phyloP scores from a whole-genome alignment of 306 rosid genomes.

The Cucurbita ficifolia region DNA sequence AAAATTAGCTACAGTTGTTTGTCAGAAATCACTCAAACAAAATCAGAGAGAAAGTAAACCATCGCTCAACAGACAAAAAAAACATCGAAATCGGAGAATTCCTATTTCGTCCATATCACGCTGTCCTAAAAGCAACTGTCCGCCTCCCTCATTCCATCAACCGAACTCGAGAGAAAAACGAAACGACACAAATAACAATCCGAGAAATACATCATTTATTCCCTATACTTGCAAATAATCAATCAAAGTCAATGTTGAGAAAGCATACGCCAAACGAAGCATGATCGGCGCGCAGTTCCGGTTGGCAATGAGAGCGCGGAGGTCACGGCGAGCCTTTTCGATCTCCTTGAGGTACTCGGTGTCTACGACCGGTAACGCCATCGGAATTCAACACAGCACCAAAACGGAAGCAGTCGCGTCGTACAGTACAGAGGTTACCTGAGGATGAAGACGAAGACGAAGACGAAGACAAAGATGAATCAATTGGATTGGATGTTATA shows the following conservation, averaged over 20 bases:
- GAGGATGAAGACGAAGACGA: neutral
- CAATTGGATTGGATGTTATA: neutral
- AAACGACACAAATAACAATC: neutral
- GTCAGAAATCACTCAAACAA: neutral
- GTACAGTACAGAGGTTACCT: neutral
- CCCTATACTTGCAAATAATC: neutral
- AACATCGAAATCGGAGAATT: neutral
- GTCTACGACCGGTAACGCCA: conserved; percentile 69
- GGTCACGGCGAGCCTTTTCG: conserved; percentile 84
- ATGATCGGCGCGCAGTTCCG: conserved; percentile 79
- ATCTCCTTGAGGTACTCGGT: conserved; percentile 54
- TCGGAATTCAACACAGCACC: conserved; percentile 8
- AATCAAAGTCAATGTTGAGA: neutral
- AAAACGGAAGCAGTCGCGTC: neutral
- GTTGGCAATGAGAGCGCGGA: conserved; percentile 69
- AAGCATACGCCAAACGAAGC: conserved; percentile 74
- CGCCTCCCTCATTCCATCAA: neutral
- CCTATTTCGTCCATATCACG: neutral
- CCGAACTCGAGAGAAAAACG: neutral
- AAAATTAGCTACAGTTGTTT: neutral
- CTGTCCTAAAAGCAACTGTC: neutral
- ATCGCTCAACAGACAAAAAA: neutral
- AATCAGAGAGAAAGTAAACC: neutral
- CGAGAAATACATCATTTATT: neutral
- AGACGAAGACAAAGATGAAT: neutral